A percentile compares a stretch with the other conserved stretches of the same genome.
Evolutionary conservation across 2,329 filamentous ascomycete species (phyloP).

Genomic region (Cladorrhinum sp.): DNA sequence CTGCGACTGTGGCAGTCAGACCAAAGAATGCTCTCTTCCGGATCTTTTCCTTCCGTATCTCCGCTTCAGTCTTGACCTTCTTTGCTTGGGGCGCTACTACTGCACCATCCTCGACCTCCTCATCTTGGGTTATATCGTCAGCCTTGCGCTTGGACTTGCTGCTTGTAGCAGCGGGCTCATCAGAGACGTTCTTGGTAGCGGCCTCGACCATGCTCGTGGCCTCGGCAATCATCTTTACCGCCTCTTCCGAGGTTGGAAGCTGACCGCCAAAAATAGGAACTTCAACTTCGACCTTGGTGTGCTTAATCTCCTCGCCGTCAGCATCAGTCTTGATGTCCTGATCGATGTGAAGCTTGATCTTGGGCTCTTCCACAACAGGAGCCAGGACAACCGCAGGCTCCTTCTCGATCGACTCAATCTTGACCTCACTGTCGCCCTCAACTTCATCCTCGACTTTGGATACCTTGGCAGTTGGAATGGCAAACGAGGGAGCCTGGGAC

Average conservation of each 20-base stretch:
- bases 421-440: constrained; percentile 32
- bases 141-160: constrained; percentile 29
- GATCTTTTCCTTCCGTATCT: constrained; percentile 81
- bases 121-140: constrained; percentile 26
- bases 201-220: constrained; percentile 86
- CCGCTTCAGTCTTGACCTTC: constrained; percentile 75
- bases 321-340: constrained; percentile 56
- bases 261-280: constrained; percentile 64
- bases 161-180: constrained; percentile 34
- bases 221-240: constrained; percentile 77
- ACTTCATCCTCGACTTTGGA: constrained; percentile 33
- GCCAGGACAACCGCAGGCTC: constrained; percentile 49
- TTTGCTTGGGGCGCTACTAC: constrained; percentile 58
- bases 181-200: constrained; percentile 43
- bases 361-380: constrained; percentile 53
- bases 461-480: constrained; percentile 20
- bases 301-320: constrained; percentile 63
- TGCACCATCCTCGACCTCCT: constrained; percentile 38
- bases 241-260: constrained; percentile 72
- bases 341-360: constrained; percentile 68
- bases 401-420: constrained; percentile 49
- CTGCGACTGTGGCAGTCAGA: constrained; percentile 76
- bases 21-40: constrained; percentile 82
- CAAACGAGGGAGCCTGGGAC: constrained; percentile 20
- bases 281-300: constrained; percentile 72